A percentile compares a stretch with the other conserved stretches of the same genome.
Evolutionary conservation across 345 rosid genomes (phyloP).

Genomic region (Microcos paniculata): DNA sequence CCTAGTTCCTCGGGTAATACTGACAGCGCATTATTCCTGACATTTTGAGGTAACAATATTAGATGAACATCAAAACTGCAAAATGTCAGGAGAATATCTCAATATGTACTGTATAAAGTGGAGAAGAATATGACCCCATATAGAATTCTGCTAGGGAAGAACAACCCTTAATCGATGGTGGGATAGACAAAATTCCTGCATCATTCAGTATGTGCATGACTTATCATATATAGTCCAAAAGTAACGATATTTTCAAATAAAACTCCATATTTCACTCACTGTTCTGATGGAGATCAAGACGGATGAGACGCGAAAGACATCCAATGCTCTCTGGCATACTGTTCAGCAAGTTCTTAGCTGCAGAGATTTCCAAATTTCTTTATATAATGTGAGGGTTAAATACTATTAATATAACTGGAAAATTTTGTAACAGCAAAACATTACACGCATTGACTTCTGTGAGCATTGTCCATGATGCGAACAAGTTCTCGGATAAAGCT

Average conservation of each 20-base stretch:
- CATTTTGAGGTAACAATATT: conserved; percentile 23
- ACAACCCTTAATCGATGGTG: conserved; percentile 76
- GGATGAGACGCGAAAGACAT: conserved; percentile 72
- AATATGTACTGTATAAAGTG: background rate
- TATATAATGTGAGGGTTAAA: conserved; percentile 1
- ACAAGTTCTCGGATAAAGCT: conserved; percentile 48
- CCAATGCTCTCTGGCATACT: conserved; percentile 73
- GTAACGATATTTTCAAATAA: conserved; percentile 9
- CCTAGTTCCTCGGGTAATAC: conserved; percentile 74
- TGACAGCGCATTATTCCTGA: conserved; percentile 69
- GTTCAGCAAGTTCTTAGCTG: conserved; percentile 77
- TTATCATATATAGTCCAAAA: background rate
- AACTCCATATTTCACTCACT: conserved; percentile 46
- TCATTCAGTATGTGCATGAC: background rate
- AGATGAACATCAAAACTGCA: conserved; percentile 23
- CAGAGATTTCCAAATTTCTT: conserved; percentile 17
- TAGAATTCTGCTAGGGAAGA: conserved; percentile 75
- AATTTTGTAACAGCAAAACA: conserved; percentile 3
- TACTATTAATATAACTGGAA: conserved; percentile 2
- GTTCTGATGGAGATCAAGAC: conserved; percentile 93
- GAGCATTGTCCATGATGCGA: conserved; percentile 75
- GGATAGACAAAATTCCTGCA: conserved; percentile 66
- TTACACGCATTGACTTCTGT: conserved; percentile 88
- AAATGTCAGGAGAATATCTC: conserved; percentile 17
- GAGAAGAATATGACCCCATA: conserved; percentile 69